These are phyloP conservation scores for Turritis glabra DNA, from an alignment of 345 rosid species.

Conservation along the genomic window DNA sequence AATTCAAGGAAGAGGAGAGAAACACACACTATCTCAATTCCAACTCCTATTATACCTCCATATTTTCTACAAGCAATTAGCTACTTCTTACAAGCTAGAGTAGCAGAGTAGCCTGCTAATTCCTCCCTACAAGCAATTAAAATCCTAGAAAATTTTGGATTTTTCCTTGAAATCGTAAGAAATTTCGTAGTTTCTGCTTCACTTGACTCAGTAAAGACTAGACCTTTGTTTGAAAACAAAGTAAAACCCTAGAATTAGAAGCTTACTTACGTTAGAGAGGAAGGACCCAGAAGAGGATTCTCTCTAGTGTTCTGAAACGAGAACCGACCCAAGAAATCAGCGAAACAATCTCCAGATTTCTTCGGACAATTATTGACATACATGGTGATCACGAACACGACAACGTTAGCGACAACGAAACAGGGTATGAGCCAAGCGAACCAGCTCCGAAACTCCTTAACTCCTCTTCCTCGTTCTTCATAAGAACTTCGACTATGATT, in stretches of 20 bases:
- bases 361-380: constrained; percentile 82
- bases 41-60: neutral
- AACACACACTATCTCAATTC: neutral
- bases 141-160: too few species aligned
- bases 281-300: constrained; percentile 96
- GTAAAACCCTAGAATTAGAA: neutral
- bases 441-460: constrained; percentile 72
- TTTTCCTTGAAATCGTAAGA: too few species aligned
- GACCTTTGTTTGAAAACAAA: neutral
- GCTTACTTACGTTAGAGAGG: constrained; percentile 80
- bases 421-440: constrained; percentile 72
- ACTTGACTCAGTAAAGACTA: neutral
- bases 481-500: constrained; percentile 32
- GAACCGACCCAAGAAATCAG: constrained; percentile 77
- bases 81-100: constrained; percentile 1
- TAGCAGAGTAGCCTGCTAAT: neutral
- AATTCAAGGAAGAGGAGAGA: neutral
- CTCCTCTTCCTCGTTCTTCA: constrained; percentile 39
- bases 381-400: constrained; percentile 82
- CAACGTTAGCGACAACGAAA: constrained; percentile 69
- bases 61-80: neutral
- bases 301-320: constrained; percentile 86
- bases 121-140: too few species aligned
- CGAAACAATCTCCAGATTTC: constrained; percentile 66
- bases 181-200: neutral